Base-by-base conservation (phyloP, 202 grass and related monocot species). In the Setaria italica region DNA sequence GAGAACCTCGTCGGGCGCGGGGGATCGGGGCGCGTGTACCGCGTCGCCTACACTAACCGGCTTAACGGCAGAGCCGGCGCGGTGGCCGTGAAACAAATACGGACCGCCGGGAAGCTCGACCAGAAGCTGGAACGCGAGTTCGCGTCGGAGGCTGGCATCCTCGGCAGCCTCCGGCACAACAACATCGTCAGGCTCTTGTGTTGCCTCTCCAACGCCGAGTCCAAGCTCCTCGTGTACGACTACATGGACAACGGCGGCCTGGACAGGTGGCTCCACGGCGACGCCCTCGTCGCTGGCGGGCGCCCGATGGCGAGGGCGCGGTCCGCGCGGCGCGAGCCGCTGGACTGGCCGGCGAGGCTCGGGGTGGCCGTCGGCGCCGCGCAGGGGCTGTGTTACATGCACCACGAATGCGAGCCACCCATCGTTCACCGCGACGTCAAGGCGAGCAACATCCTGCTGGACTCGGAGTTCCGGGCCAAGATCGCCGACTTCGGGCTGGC, bases 1-100 rank as follows among this genome's bases (percentile, higher is more conserved):
- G n/a, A n/a, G n/a, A n/a, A n/a, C n/a, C n/a, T n/a, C n/a, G n/a
- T n/a, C n/a, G n/a, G n/a, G n/a, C n/a, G n/a, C n/a, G n/a, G n/a
- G n/a, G n/a, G n/a, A n/a, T n/a, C n/a, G n/a, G n/a, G n/a, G n/a
- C n/a, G n/a, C n/a, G n/a, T n/a, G n/a, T n/a, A n/a, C n/a, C n/a
- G n/a, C n/a, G n/a, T n/a, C n/a, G n/a, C n/a, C n/a, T n/a, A n/a
- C n/a, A n/a, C n/a, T n/a, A n/a, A n/a, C n/a, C n/a, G n/a, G n/a
- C n/a, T n/a, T n/a, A n/a, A n/a, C n/a, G n/a, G n/a, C n/a, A n/a
- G n/a, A n/a, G n/a, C n/a, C n/a, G n/a, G n/a, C n/a, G n/a, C n/a
- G n/a, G n/a, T n/a, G n/a, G 97, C 97, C 34, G 97, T 99, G 11
- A 99, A 99, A 82, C 88, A 88, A 58, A 94, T 96, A 41, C 85